Conservation (phyloP, 345 rosid species). For the Brassica cretica region DNA sequence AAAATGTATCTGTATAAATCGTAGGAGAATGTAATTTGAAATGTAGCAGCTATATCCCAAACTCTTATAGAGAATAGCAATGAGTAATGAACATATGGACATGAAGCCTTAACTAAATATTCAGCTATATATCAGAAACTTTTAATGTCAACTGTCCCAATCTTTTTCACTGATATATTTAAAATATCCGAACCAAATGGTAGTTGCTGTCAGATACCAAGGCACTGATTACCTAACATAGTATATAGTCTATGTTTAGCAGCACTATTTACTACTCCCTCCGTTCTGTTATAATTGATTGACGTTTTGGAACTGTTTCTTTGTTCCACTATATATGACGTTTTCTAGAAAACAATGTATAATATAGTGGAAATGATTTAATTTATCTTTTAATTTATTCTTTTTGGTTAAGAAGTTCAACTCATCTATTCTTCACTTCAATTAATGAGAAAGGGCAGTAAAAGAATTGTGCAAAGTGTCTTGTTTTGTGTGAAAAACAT, state of each 20-base stretch:
- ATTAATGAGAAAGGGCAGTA: no score
- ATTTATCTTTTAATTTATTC: no score
- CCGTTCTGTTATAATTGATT: no score
- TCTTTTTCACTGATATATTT: not conserved
- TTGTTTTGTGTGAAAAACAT: no score
- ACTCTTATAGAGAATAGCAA: not conserved
- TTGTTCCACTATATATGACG: no score
- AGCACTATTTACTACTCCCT: not conserved
- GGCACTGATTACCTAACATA: not conserved
- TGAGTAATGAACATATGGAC: not conserved
- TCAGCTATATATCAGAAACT: slow-evolving; percentile 17
- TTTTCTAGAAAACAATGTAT: no score
- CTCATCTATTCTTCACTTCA: no score
- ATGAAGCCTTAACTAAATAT: not conserved
- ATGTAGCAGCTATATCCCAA: slow-evolving; percentile 7
- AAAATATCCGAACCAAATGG: not conserved
- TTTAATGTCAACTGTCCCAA: slow-evolving; percentile 18
- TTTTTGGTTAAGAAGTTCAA: no score
- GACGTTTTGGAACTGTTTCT: no score
- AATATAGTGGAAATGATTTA: no score
- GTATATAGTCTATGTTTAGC: not conserved
- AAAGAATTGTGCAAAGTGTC: no score
- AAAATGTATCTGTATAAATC: not conserved
- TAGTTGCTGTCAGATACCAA: not conserved
- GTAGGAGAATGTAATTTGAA: not conserved